Evolutionary conservation across 495 filamentous ascomycete species (phyloP), one percentile per base, ranked within the genome.

Genomic region (Astrothelium subdiscretum): DNA sequence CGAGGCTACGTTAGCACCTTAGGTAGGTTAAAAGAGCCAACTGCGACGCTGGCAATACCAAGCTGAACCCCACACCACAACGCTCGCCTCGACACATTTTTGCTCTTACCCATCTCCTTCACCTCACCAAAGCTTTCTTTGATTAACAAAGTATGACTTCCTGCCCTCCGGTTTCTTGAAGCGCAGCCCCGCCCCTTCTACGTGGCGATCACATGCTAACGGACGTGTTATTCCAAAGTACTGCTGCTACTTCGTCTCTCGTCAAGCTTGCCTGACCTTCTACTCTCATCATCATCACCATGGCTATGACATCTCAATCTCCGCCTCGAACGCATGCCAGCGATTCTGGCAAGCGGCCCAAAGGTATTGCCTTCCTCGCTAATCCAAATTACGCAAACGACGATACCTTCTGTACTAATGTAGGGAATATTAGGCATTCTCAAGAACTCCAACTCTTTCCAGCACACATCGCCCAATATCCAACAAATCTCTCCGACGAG

Each of bases 391-490:
- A 0, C 8, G 15, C 35, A 15, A 38, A 38, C 15, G 8, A 0
- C 1, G 15, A 38, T 38, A 1, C 31, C 29, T 54, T 18, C 26
- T 11, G 29, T 20, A 29, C 27, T 54, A 11, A 54, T 15, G 15
- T 27, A 29, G 6, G 3, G 24, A 27, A 8, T 48, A 4, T 1
- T 64, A 96, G 94, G 94, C 63, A 98, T 98, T 65, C 84, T 98
- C 66, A 98, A 98, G 78, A 97, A 97, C 76, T 87, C 88, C 18
- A 70, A 58, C 67, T 75, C 73, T 12, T 87, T 77, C 68, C 81
- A 82, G 57, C 76, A 76, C 67, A 86, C 86, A 12, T 81, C 79
- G 32, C 77, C 80, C 3, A 75, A 76, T 57, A 57, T 59, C 35
- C 70, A 63, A 40, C 57, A 58, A 58, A 68, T 66, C 31, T 72